Conservation (phyloP, 306 rosid genomes). For the Datisca glomerata region DNA sequence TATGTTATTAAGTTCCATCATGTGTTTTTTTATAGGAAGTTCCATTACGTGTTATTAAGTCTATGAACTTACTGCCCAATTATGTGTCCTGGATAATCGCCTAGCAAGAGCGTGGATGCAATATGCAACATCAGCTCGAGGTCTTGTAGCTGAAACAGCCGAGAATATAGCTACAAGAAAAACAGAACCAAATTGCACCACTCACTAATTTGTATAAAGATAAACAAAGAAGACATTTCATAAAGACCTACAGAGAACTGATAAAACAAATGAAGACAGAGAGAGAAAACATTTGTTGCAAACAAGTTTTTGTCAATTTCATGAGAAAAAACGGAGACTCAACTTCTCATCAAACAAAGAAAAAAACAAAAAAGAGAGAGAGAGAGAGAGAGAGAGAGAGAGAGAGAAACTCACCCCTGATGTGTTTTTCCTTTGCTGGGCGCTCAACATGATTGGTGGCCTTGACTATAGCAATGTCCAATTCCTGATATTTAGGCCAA, state of each 20-base stretch:
- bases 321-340: no score
- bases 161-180: conserved; percentile 72
- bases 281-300: no score
- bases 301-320: no score
- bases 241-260: not conserved
- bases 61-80: conserved; percentile 80
- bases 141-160: conserved; percentile 95
- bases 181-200: conserved; percentile 17
- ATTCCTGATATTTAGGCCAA: conserved; percentile 42
- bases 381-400: no score
- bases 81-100: conserved; percentile 86
- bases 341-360: no score
- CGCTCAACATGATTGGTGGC: conserved; percentile 95
- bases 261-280: not conserved
- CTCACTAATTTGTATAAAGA: no score
- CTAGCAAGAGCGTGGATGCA: conserved; percentile 96
- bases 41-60: no score
- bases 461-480: conserved; percentile 90
- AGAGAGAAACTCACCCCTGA: conserved; percentile 69
- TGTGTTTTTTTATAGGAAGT: no score
- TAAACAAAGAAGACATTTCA: conserved; percentile 5
- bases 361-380: no score
- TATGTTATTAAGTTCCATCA: no score
- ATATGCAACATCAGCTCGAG: conserved; percentile 98
- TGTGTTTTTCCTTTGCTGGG: conserved; percentile 84